phyloP scores from a whole-genome alignment of 441 rosid species.

The Corymbia citriodora region DNA sequence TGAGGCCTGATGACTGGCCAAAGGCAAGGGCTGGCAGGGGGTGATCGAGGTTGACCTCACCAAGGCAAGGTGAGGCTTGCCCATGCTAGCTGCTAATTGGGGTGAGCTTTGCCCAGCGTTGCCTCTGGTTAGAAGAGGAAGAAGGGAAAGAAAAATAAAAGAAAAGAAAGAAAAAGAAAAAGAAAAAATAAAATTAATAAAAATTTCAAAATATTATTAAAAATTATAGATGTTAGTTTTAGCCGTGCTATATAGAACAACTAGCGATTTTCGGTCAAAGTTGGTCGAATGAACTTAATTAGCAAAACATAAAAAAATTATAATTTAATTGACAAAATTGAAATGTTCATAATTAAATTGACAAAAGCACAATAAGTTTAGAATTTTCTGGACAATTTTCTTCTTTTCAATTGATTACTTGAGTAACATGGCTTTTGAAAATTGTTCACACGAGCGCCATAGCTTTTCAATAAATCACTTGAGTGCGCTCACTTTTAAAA shows the following conservation, averaged over 20 bases:
- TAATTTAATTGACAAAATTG: too few species aligned
- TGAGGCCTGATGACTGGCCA: fast-evolving
- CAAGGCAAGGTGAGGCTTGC: background rate
- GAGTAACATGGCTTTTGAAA: background rate
- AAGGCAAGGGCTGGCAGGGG: fast-evolving
- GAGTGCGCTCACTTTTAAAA: background rate
- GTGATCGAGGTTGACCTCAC: background rate
- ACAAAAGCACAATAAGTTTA: too few species aligned
- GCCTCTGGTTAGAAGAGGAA: background rate
- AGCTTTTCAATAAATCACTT: background rate
- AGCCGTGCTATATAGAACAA: background rate
- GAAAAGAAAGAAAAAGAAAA: too few species aligned
- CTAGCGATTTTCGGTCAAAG: too few species aligned
- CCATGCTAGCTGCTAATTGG: background rate
- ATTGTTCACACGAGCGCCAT: fast-evolving
- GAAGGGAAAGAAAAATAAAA: too few species aligned
- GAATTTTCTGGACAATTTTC: too few species aligned
- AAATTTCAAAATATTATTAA: too few species aligned
- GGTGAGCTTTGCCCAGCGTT: background rate
- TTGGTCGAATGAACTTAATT: background rate
- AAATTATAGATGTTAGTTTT: too few species aligned
- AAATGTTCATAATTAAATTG: too few species aligned
- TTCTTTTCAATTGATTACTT: background rate
- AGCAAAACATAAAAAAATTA: too few species aligned
- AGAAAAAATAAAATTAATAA: too few species aligned